Base-by-base conservation (phyloP, 2,329 filamentous ascomycete genomes). In the Cladosporium sp. region DNA sequence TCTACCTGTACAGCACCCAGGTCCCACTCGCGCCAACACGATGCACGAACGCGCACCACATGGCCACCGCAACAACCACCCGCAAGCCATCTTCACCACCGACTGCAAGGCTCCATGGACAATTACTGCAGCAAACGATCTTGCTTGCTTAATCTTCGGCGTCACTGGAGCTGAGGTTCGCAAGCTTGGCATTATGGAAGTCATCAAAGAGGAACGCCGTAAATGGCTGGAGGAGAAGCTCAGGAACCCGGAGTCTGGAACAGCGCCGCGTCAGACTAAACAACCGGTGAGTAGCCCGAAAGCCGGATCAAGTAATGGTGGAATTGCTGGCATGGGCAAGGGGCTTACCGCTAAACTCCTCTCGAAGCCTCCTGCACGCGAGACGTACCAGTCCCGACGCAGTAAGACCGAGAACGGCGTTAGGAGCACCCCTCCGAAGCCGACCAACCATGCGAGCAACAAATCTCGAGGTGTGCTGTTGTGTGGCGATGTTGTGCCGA, bases 11-110 rank as follows among this genome's bases (percentile, higher is more conserved):
- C 72, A 79, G 64, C 74, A 70, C 54, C 58, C 70, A 46, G 76
- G 67, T 70, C 60, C 60, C 34, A 69, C 65, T 71, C 69, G 80
- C 69, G 54, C 63, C 71, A 79, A 70, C 60, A 74, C 73, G 68
- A 70, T 74, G 62, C 74, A 71, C 62, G 79, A 79, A 21, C 75
- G 79, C 46, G 80, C 79, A 43, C 81, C 82, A n/a, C 94, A 97
- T 77, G 91, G 91, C 10, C 93, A 97, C 78, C 91, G 92, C 65
- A 95, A 91, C 72, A 88, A 95, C 77, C 97, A 93, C 88, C 91
- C 94, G 5, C 95, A 99, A 77, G 95, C 95, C 62, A 97, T 99
- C 65, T 99, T 99, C 76, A 96, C 94, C 8, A 99, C 95, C n/a
- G 92, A 96, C 77, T 86, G 91, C 16, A 88, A 90, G 69, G 86